Evolutionary conservation across 2,329 filamentous ascomycete genomes (phyloP), one percentile per base, ranked within the genome.

Genomic region (Botrytis hyacinthi): DNA sequence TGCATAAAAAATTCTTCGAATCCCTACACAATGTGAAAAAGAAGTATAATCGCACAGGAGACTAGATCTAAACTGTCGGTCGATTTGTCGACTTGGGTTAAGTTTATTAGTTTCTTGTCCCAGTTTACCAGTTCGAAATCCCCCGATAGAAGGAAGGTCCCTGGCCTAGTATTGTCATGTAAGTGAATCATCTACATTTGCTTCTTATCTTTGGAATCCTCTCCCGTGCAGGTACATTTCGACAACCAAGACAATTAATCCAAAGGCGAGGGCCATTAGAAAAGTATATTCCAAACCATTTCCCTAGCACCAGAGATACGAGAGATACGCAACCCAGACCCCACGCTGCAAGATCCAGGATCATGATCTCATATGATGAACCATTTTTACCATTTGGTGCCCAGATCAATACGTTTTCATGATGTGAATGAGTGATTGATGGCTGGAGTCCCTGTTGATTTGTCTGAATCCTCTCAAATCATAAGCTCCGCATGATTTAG

Each of bases 341-440:
- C 65, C 44, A 68, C 48, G 35, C 26, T 57, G 65, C n/a, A 68
- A 40, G 65, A 42, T 37, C 46, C 46, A 54, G 65, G 46, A 67
- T 67, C 6, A 68, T 42, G 66, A 68, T 57, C 48, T 68, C 46
- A 40, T 68, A 68, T 54, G 22, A 68, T 54, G 32, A 42, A 67
- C 26, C 35, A 68, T 54, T 22, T 68, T 57, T n/a, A 26, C 35
- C 7, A 9, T 37, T 61, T 40, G 35, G 22, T 20, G 32, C 46
- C 46, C 65, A 67, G 35, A 29, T 29, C 51, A 42, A 40, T 68
- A 51, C 16, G 26, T 68, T 68, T 54, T 54, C 46, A n/a, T 68
- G 66, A 42, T 9, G 32, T 6, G 22, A 29, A n/a, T 54, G 46
- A 16, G 22, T 10, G 22, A n/a, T n/a, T 42, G 46, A 57, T 14